phyloP scores from a whole-genome alignment of 352 stramenopile genomes.

The Globisporangium cederbergense region DNA sequence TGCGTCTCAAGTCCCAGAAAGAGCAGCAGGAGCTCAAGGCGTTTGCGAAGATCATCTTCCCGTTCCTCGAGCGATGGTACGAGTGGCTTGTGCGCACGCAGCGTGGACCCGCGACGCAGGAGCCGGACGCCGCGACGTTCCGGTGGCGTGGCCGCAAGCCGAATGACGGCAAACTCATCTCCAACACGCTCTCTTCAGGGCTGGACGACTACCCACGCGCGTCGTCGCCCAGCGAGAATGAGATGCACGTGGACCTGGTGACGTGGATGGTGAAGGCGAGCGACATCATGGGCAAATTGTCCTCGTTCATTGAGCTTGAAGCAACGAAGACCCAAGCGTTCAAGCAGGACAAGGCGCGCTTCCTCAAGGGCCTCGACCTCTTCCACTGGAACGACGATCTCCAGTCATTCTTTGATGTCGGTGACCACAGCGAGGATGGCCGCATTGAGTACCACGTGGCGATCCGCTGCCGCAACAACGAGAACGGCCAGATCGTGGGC shows the following conservation, averaged over 20 bases:
- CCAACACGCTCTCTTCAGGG: constrained; percentile 91
- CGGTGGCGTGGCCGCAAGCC: constrained; percentile 77
- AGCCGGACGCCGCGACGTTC: constrained; percentile 36
- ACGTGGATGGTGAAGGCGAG: constrained; percentile 87
- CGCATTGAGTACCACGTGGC: constrained; percentile 62
- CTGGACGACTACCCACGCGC: constrained; percentile 92
- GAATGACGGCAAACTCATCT: constrained; percentile 76
- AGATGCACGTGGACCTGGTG: constrained; percentile 90
- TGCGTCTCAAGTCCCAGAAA: constrained; percentile 6
- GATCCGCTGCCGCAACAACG: constrained; percentile 60
- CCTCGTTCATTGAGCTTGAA: constrained; percentile 27
- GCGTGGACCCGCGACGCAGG: constrained; percentile 28
- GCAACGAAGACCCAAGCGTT: constrained; percentile 25
- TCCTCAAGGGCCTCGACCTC: constrained; percentile 39
- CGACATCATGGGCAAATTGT: constrained; percentile 48
- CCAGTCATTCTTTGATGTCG: constrained; percentile 79
- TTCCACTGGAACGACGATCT: constrained; percentile 71
- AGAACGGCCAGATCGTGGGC: constrained; percentile 35
- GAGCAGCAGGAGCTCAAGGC: constrained; percentile 23
- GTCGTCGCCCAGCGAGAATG: constrained; percentile 58
- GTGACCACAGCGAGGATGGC: constrained; percentile 72
- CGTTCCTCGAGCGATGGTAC: constrained; percentile 77
- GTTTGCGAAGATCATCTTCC: constrained; percentile 54
- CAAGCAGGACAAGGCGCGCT: constrained; percentile 30
- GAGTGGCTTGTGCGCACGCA: constrained; percentile 72